Conservation (phyloP, 441 rosid genomes). For the Pelargonium myrrhifolium region DNA sequence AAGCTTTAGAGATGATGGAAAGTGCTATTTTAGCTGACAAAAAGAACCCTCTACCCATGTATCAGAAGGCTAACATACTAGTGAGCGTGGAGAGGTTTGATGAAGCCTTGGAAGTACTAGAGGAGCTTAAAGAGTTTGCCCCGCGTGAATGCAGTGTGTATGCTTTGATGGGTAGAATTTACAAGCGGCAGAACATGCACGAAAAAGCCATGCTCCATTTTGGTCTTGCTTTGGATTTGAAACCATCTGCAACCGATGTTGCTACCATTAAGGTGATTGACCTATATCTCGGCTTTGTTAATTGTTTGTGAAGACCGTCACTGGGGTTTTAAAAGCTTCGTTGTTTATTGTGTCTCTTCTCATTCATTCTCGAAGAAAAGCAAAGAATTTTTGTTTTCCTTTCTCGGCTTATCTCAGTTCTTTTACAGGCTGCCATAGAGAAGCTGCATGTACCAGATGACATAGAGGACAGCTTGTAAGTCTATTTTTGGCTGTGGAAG, state of each 20-base stretch:
- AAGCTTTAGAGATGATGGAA: conserved; percentile 90
- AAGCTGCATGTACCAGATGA: conserved; percentile 69
- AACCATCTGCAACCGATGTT: conserved; percentile 89
- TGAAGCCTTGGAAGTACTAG: conserved; percentile 80
- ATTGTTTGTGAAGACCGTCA: background rate
- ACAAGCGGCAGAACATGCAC: conserved; percentile 63
- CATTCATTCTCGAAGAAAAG: background rate
- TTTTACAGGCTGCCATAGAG: conserved; percentile 64
- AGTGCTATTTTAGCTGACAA: conserved; percentile 77
- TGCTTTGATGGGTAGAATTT: conserved; percentile 91
- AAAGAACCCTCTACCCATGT: conserved; percentile 96
- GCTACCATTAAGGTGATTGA: conserved; percentile 75
- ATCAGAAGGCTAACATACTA: conserved; percentile 92
- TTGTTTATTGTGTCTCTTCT: background rate
- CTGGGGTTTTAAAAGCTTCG: too few relatives aligned
- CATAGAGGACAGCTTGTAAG: conserved; percentile 41
- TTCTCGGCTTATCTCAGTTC: background rate
- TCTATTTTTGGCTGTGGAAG: conserved; percentile 7
- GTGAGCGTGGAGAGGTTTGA: conserved; percentile 68
- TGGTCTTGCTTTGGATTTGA: conserved; percentile 91
- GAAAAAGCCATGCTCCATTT: conserved; percentile 93
- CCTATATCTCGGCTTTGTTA: background rate
- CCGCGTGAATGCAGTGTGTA: conserved; percentile 91
- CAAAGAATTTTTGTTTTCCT: background rate
- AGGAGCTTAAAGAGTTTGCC: conserved; percentile 90